Percentiles rank a stretch among this genome's conserved stretches.
These are phyloP conservation scores for Aspergillus quadricinctus DNA, from an alignment of 2,329 filamentous ascomycete species.

Conservation along the genomic window DNA sequence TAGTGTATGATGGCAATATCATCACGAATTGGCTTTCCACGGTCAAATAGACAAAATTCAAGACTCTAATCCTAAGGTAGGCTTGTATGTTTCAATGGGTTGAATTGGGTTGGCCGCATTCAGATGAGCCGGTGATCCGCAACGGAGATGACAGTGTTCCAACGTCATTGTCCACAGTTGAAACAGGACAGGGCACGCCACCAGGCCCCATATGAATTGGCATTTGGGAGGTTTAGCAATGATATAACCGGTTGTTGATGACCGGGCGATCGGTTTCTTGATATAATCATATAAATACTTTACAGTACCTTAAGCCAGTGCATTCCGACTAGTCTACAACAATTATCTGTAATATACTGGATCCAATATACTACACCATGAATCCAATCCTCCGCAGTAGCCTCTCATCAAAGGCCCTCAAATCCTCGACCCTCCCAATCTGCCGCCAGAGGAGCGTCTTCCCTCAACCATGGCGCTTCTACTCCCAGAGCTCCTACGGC, in stretches of 20 bases:
- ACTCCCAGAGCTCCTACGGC: constrained; percentile 18
- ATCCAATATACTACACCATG: constrained; percentile 1
- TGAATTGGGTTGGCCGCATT: not conserved
- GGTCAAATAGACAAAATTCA: not conserved
- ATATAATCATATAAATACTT: not conserved
- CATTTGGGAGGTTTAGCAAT: not conserved
- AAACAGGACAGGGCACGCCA: not conserved
- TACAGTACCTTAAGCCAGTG: not conserved
- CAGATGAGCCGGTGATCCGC: not conserved
- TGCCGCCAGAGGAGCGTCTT: not conserved
- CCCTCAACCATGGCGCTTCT: constrained; percentile 5
- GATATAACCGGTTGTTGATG: constrained; percentile 3
- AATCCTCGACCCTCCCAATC: not conserved
- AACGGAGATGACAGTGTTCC: not conserved
- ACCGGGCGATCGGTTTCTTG: not conserved
- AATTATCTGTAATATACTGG: not conserved
- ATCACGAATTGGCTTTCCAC: not conserved
- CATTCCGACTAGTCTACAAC: not conserved
- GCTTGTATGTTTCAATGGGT: too few species aligned
- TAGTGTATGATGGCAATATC: not conserved
- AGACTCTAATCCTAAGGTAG: too few species aligned
- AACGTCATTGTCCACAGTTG: constrained; percentile 1
- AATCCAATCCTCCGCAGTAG: not conserved
- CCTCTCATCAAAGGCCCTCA: constrained; percentile 1
- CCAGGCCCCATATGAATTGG: not conserved